A percentile compares a stretch with the other conserved stretches of the same genome.
These are phyloP conservation scores for Fragilariopsis cylindrus DNA, from an alignment of 108 stramenopile species.

Conservation along the genomic window DNA sequence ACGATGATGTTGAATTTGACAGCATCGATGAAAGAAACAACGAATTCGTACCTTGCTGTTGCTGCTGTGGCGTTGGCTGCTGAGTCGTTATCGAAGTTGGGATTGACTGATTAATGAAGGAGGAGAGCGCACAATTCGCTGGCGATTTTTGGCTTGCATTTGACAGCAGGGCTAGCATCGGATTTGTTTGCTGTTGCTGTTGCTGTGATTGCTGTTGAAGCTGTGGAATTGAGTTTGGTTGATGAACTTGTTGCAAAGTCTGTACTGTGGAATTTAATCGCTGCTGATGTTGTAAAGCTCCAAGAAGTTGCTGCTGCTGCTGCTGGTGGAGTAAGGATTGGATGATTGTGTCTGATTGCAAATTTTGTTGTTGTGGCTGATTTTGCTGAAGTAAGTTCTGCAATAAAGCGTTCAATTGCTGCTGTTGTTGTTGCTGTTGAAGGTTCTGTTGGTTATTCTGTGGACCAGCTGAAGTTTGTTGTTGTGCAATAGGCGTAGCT, in stretches of 20 bases:
- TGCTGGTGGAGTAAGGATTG: neutral
- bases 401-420: neutral
- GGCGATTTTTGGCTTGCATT: neutral
- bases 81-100: neutral
- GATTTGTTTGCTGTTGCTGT: neutral
- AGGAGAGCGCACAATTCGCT: neutral
- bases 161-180: neutral
- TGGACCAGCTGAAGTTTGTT: no score
- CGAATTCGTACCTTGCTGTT: neutral
- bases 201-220: neutral
- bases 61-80: neutral
- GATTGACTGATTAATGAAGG: neutral
- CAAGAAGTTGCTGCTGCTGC: neutral
- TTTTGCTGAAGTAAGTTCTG: neutral
- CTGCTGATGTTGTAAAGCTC: neutral
- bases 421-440: neutral
- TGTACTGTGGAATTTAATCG: neutral
- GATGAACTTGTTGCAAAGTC: neutral
- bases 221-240: neutral
- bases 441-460: neutral
- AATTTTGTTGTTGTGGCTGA: neutral
- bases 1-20: neutral
- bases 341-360: neutral
- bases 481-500: no score
- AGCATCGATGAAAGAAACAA: neutral